Evolutionary conservation across 371 early-diverging fungal species (phyloP).

Genomic region (Apophysomyces sp.): DNA sequence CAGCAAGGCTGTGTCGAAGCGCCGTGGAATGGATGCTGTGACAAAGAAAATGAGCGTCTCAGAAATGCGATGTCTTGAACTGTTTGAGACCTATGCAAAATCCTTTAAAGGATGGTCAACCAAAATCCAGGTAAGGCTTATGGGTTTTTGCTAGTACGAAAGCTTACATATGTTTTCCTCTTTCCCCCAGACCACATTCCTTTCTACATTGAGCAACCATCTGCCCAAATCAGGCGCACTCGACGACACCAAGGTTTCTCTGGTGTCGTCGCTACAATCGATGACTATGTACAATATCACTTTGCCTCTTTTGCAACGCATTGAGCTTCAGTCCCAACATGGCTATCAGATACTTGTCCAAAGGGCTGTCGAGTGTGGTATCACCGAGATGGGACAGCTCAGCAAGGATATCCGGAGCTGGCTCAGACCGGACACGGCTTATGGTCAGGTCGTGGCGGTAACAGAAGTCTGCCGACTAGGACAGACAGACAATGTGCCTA

Average conservation of each 20-base stretch:
- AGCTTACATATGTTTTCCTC: no score
- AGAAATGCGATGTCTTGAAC: constrained; percentile 43
- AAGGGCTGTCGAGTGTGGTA: constrained; percentile 19
- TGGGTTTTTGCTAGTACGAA: background rate
- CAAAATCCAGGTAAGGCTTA: constrained; percentile 12
- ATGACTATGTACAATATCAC: constrained; percentile 19
- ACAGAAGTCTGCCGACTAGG: constrained; percentile 27
- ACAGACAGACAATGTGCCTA: constrained; percentile 8
- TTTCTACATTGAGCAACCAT: constrained; percentile 23
- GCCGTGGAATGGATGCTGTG: constrained; percentile 57
- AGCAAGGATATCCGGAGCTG: constrained; percentile 7
- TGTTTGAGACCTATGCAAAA: constrained; percentile 27
- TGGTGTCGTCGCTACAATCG: constrained; percentile 18
- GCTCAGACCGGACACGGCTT: constrained; percentile 7
- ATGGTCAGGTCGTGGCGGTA: constrained; percentile 18
- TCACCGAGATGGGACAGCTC: constrained; percentile 13
- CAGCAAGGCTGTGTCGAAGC: constrained; percentile 11
- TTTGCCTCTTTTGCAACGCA: constrained; percentile 9
- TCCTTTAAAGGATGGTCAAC: constrained; percentile 7
- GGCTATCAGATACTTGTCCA: constrained; percentile 3
- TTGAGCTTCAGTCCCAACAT: background rate
- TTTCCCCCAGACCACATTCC: constrained; percentile 4
- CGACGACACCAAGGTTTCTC: constrained; percentile 15
- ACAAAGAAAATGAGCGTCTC: constrained; percentile 47
- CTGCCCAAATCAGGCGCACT: constrained; percentile 8